Evolutionary conservation across 768 basidiomycete genomes (phyloP), one percentile per base, ranked within the genome.

Genomic region (Dacryopinax spathularia): DNA sequence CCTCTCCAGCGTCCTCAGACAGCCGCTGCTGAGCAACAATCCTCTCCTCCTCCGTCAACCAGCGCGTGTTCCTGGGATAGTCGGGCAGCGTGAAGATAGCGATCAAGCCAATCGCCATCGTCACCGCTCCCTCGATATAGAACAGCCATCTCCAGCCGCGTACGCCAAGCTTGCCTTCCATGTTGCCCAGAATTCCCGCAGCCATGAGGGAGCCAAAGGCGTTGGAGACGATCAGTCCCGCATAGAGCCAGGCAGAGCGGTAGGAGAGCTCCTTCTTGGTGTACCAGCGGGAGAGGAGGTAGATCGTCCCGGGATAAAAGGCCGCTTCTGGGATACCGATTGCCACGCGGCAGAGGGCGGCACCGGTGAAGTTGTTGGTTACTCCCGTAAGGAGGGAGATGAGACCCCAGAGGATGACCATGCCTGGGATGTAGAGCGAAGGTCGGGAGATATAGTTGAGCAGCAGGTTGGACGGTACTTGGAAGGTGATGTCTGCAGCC

Each of bases 61-160:
- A 86, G 33, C 75, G 74, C 0, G 85, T 86, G 69, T 86, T 87
- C 13, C 48, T 10, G 10, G 48, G 48, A 31, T 56, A 56, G 48
- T 64, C 16, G 22, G 31, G 25, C 33, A 60, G 34, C 33, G 72
- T 79, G 22, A 60, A 84, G 84, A 84, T 80, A 48, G 79, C 74
- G 16, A 78, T 64, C 27, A 86, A 72, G 1, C 85, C 85, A 48
- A 87, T 69, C 59, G 76, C 69, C 66, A 88, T 81, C 0, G 85
- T 88, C 10, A 86, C 78, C 0, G 81, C 75, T 2, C 87, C 87
- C 81, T 88, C 87, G 43, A 87, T 85, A 69, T 79, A 85, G 70
- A 88, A 88, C 35, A 88, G 67, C 86, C 85, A 89, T 76, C 84
- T 69, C 87, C 87, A 89, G 10, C 84, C 86, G 31, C 82, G 70